Evolutionary conservation across 2,329 filamentous ascomycete species (phyloP).

Genomic region (Cytospora schulzeri): DNA sequence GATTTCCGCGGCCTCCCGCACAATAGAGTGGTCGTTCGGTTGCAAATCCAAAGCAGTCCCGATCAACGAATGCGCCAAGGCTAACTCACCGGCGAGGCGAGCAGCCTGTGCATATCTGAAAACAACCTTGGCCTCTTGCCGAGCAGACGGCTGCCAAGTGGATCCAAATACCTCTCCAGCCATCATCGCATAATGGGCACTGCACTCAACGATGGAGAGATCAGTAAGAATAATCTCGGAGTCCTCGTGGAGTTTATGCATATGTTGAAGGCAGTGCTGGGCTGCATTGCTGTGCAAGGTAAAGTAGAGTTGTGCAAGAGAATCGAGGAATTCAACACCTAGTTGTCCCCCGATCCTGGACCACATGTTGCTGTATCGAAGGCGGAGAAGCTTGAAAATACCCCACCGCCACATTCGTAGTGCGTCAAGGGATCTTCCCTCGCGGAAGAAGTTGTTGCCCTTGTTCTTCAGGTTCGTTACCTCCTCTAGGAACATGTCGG

Average conservation of each 20-base stretch:
- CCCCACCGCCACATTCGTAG: neutral
- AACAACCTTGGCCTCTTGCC: constrained; percentile 15
- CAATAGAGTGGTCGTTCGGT: constrained; percentile 8
- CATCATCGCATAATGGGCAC: neutral
- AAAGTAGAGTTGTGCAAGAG: neutral
- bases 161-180: neutral
- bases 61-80: neutral
- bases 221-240: neutral
- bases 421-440: constrained; percentile 3
- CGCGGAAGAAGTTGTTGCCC: constrained; percentile 13
- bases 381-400: constrained; percentile 8
- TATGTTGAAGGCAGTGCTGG: neutral
- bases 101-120: constrained; percentile 17
- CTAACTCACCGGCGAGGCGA: constrained; percentile 7
- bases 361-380: constrained; percentile 14
- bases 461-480: constrained; percentile 13
- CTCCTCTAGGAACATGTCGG: constrained; percentile 1
- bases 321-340: neutral
- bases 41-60: neutral
- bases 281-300: neutral
- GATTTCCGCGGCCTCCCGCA: constrained; percentile 14
- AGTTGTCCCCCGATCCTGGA: neutral
- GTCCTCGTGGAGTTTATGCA: neutral
- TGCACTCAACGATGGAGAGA: neutral
- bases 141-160: constrained; percentile 8